A percentile compares a stretch with the other conserved stretches of the same genome.
These are phyloP conservation scores for Yamadazyma siamensis DNA, from an alignment of 1,139 yeast species.

Conservation along the genomic window DNA sequence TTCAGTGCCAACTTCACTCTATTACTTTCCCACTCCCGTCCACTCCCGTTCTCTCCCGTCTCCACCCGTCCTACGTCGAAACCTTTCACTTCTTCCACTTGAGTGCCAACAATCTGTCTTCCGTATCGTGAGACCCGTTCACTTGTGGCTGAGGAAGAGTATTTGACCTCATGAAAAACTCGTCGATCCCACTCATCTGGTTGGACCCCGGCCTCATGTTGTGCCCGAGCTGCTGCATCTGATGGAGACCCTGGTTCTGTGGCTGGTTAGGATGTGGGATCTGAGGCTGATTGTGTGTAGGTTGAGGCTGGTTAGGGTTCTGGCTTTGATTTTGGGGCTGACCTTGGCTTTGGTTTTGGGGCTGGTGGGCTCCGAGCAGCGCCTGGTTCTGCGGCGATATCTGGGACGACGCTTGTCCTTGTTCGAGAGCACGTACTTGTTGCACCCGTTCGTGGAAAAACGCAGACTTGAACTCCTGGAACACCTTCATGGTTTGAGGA, in stretches of 20 bases:
- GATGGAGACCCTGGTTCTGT: background rate
- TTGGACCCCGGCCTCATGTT: slow-evolving; percentile 10
- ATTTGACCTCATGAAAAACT: slow-evolving; percentile 23
- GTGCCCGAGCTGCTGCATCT: background rate
- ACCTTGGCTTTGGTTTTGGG: slow-evolving; percentile 12
- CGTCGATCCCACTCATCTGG: slow-evolving; percentile 29
- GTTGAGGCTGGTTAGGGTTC: slow-evolving; percentile 1
- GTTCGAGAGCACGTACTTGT: slow-evolving; percentile 20
- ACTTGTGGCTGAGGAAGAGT: slow-evolving; percentile 8
- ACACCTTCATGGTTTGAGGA: slow-evolving; percentile 46
- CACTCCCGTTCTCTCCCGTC: too few relatives aligned
- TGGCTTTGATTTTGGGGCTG: too few relatives aligned
- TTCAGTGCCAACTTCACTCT: too few relatives aligned
- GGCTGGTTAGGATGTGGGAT: too few relatives aligned
- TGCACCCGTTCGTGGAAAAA: slow-evolving; percentile 49
- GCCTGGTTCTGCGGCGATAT: too few relatives aligned
- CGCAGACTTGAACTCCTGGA: slow-evolving; percentile 48
- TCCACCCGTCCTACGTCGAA: too few relatives aligned
- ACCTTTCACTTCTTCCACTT: too few relatives aligned
- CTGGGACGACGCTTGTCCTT: slow-evolving; percentile 5
- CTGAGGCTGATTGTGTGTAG: slow-evolving; percentile 1
- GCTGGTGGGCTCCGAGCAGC: slow-evolving; percentile 3
- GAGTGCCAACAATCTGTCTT: too few relatives aligned
- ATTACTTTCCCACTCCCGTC: too few relatives aligned
- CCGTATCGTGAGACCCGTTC: slow-evolving; percentile 2